Base-by-base conservation (phyloP, 2,329 filamentous ascomycete species). In the Cryphonectria carpinicola region DNA sequence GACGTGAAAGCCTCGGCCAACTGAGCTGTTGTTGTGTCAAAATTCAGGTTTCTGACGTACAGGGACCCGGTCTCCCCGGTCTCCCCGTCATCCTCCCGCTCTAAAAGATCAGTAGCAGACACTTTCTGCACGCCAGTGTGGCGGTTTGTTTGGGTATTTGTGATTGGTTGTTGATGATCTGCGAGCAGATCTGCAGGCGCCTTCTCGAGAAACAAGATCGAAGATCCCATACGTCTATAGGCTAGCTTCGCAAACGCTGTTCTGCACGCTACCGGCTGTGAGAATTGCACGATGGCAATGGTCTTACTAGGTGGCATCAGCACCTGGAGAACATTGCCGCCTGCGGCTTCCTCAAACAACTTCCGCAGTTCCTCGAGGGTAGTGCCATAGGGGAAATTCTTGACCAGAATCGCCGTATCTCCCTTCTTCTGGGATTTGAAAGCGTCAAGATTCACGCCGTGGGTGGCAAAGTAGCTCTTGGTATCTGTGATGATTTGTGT, bases 401-500 rank as follows among this genome's bases (percentile, higher is more conserved):
- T 99, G 63, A 98, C 92, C 67, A 99, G 83, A 65, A 99, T 95
- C 58, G 92, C 90, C 28, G 89, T 92, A 79, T 98, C 95, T 72
- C 95, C 95, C 77, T 95, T 91, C 79, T 93, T 90, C 72, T 90
- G 89, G 69, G 88, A 90, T 80, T 95, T 96, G 84, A 99, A 98
- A 14, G 95, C 92, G 74, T 98, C 91, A 63, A 99, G 85, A 80
- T 98, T 94, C 32, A 98, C 93, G 49, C 95, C 95, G 74, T 98
- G 93, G 61, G 91, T 88, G 67, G 88, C 85, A 78, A 99, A 97
- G 82, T 97, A 99, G 13, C 92, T 86, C 81, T 98, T 98, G 2
- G 94, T 97, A 80, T 98, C 96, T 82, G 97, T 94, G 71, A 99
- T 98, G 75, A 97, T 89, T 73, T 96, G 92, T 32, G 95, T 98